phyloP scores from a whole-genome alignment of 495 filamentous ascomycete species.

The Lophium mytilinum region DNA sequence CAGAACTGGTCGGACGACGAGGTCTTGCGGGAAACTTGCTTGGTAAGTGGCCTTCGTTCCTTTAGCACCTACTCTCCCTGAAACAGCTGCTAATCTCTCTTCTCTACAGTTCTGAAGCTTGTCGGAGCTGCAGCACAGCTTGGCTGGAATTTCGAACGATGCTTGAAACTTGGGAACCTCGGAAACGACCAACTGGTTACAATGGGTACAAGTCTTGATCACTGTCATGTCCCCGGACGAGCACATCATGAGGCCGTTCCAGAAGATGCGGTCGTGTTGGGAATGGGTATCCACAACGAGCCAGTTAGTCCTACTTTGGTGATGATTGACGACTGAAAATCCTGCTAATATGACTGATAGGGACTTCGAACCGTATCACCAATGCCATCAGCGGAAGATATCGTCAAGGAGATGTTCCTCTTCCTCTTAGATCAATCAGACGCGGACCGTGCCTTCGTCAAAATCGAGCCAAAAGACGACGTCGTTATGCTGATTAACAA shows the following conservation, averaged over 20 bases:
- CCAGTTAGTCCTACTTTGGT: slow-evolving; percentile 29
- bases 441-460: slow-evolving; percentile 49
- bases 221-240: slow-evolving; percentile 56
- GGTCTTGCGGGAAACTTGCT: slow-evolving; percentile 49
- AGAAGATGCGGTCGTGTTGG: slow-evolving; percentile 46
- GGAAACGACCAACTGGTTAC: slow-evolving; percentile 49
- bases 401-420: slow-evolving; percentile 46
- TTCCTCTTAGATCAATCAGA: slow-evolving; percentile 50
- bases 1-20: slow-evolving; percentile 48
- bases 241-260: slow-evolving; percentile 45
- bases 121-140: slow-evolving; percentile 29
- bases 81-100: background rate
- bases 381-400: slow-evolving; percentile 44
- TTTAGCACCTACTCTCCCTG: background rate
- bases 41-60: slow-evolving; percentile 5
- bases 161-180: slow-evolving; percentile 47
- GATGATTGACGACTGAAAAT: background rate
- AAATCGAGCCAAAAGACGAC: slow-evolving; percentile 47
- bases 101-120: slow-evolving; percentile 29
- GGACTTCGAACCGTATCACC: slow-evolving; percentile 49
- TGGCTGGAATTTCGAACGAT: slow-evolving; percentile 42
- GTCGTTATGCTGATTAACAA: slow-evolving; percentile 53
- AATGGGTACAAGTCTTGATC: slow-evolving; percentile 52
- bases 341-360: slow-evolving; percentile 5
- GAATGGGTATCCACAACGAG: slow-evolving; percentile 58